Evolutionary conservation across 495 filamentous ascomycete species (phyloP), one percentile per base, ranked within the genome.

Genomic region (Saxispiralis lemnorum): DNA sequence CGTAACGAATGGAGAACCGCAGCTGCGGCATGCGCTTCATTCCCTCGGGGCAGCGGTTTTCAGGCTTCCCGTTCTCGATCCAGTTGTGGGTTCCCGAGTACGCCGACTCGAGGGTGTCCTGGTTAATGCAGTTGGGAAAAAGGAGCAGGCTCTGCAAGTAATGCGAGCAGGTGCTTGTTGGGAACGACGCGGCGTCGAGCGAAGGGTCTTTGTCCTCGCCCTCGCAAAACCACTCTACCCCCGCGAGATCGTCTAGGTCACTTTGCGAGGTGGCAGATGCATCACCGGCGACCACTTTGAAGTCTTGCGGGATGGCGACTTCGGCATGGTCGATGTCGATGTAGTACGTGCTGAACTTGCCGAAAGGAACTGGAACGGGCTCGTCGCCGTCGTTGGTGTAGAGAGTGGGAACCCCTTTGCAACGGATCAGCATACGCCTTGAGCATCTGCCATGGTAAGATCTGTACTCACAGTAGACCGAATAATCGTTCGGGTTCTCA

Each of bases 121-220:
- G 5, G 24, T 28, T 28, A 9, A 28, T 55, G 44, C 57, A 59
- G 20, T 57, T 44, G 7, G 49, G 57, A 48, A 59, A 73, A 21
- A 53, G 54, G 0, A 69, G 62, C 39, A 76, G 63, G 43, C 65
- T 50, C 44, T 69, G 63, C 15, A 75, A 56, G 34, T 69, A 66
- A 13, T 57, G 63, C 21, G 64, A 65, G 65, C 71, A 73, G 32
- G 72, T 73, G 34, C 53, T 60, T 40, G 56, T 63, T 15, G 56
- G 56, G 43, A 59, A 56, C 9, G 44, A 44, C 34, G 44, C 43
- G 2, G 2, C 32, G 16, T 47, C 49, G 11, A 35, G 13, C 12
- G 31, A 3, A 39, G 14, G 5, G 1, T 39, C 28, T 16, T 15
- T 41, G 35, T 41, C 47, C 6, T 34, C 21, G 38, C 46, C 47